A percentile compares a stretch with the other conserved stretches of the same genome.
phyloP scores from a whole-genome alignment of 1,284 basidiomycete genomes.

The Ustilago trichophora region DNA sequence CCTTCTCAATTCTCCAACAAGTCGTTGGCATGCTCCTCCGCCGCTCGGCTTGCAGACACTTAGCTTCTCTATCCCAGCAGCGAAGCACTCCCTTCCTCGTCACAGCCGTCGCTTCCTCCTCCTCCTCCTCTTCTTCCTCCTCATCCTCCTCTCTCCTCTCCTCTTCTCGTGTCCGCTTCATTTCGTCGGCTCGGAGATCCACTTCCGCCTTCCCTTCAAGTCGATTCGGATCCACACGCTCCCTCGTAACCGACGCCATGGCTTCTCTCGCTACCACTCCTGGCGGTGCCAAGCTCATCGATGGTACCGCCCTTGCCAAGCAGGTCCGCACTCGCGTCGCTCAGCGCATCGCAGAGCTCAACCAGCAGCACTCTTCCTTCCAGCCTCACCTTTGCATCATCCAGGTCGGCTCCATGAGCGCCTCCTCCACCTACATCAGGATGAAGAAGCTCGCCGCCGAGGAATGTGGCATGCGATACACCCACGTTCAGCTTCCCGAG shows the following conservation, averaged over 20 bases:
- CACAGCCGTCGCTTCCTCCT: conserved; percentile 1
- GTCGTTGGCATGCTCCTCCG: conserved; percentile 51
- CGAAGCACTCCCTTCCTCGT: conserved; percentile 19
- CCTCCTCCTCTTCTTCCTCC: conserved; percentile 7
- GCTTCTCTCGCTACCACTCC: conserved; percentile 44
- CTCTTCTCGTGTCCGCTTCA: not conserved
- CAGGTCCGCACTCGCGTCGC: conserved; percentile 68
- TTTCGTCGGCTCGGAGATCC: not conserved
- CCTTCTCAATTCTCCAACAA: not conserved
- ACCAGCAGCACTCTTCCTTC: conserved; percentile 78
- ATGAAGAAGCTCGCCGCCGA: conserved; percentile 97
- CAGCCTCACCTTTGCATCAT: conserved; percentile 89
- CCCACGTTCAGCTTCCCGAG: conserved; percentile 77
- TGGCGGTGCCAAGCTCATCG: conserved; percentile 74
- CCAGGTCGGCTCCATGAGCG: conserved; percentile 89
- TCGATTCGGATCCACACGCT: conserved; percentile 5
- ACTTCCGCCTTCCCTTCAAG: conserved; percentile 8
- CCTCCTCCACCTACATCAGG: conserved; percentile 91
- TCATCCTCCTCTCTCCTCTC: not conserved
- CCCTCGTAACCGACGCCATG: conserved; percentile 46
- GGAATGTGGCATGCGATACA: conserved; percentile 90
- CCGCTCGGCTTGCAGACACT: conserved; percentile 34
- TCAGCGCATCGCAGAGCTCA: conserved; percentile 49
- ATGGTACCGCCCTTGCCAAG: conserved; percentile 89
- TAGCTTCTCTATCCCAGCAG: conserved; percentile 45